phyloP scores from a whole-genome alignment of 306 rosid genomes.

The Medicago truncatula region MtrunA17r5.0-ANR NC_053044.1:36659001-36659500 shows the following conservation, averaged over 20 bases:
- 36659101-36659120: neutral
- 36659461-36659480: too few relatives aligned
- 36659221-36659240: slow-evolving; percentile 86
- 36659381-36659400: neutral
- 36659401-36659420: neutral
- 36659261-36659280: slow-evolving; percentile 63
- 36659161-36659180: slow-evolving; percentile 85
- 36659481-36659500: too few relatives aligned
- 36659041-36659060: too few relatives aligned
- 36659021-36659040: neutral
- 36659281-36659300: slow-evolving; percentile 56
- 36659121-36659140: slow-evolving; percentile 4
- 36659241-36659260: slow-evolving; percentile 85
- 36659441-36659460: too few relatives aligned
- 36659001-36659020: neutral
- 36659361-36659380: neutral
- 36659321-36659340: slow-evolving; percentile 75
- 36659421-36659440: too few relatives aligned
- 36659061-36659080: neutral
- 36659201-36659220: slow-evolving; percentile 90
- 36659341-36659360: slow-evolving; percentile 45
- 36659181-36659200: slow-evolving; percentile 70
- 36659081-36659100: slow-evolving; percentile 19
- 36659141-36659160: slow-evolving; percentile 90
- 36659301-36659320: slow-evolving; percentile 59